phyloP scores from a whole-genome alignment of 192 early-diverging fungal genomes.

The Coemansia sp. region DNA sequence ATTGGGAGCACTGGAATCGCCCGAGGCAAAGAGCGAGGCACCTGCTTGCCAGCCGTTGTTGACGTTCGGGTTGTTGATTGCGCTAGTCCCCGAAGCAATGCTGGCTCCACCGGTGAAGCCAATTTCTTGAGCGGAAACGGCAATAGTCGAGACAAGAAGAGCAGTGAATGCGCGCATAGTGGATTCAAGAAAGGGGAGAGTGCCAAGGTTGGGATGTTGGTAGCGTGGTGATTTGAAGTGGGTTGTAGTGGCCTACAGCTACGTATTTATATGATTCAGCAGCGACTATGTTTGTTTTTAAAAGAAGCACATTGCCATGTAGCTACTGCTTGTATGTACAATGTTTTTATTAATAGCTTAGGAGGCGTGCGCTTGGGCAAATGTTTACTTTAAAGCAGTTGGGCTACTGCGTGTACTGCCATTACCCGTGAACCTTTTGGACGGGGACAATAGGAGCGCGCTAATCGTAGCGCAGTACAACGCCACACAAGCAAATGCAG shows the following conservation, averaged over 20 bases:
- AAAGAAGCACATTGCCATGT: not conserved
- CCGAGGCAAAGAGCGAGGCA: conserved; percentile 17
- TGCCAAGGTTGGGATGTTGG: not conserved
- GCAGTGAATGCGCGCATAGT: conserved; percentile 21
- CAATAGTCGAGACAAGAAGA: conserved; percentile 9
- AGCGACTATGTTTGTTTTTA: not conserved
- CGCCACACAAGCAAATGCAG: not conserved
- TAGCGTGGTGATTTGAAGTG: not conserved
- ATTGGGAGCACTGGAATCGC: not conserved
- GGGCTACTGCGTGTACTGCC: not conserved
- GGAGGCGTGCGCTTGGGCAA: not conserved
- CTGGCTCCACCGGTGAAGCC: conserved; percentile 15
- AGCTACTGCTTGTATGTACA: not conserved
- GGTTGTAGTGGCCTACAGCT: not conserved
- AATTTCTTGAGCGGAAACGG: conserved; percentile 32
- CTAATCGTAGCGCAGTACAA: not conserved
- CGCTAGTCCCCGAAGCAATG: conserved; percentile 20
- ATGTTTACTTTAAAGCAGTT: not conserved
- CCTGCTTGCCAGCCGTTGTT: conserved; percentile 37
- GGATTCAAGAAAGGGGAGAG: not conserved
- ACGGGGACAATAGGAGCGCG: not conserved
- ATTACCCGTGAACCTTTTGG: not conserved
- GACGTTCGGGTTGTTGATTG: conserved; percentile 27
- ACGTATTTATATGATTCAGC: not conserved
- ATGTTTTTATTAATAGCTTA: not conserved